Evolutionary conservation across 2,329 filamentous ascomycete genomes (phyloP), one percentile per base, ranked within the genome.

Genomic region (Trichoderma asperellum): DNA sequence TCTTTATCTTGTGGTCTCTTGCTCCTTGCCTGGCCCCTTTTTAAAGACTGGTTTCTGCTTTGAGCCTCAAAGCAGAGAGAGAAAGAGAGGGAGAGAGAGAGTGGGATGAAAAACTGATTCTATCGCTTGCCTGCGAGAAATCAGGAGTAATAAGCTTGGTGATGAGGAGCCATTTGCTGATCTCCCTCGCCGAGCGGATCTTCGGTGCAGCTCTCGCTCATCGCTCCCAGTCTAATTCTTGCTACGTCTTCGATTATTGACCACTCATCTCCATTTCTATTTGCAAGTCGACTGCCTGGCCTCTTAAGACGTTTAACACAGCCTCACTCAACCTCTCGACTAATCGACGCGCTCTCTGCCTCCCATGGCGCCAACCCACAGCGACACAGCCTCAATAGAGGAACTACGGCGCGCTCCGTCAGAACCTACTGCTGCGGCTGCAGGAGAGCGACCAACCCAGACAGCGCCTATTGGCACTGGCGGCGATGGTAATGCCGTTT

Each of bases 311-410:
- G 59, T 27, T 63, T 21, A 43, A 49, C 66, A 68, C 66, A 63
- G 66, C 66, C 66, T 62, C 66, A 16, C 7, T 62, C 40, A n/a
- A n/a, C 40, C 47, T 21, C 29, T 10, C 40, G 11, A 29, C 61
- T 55, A 40, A 43, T 37, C 18, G 40, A 56, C 40, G 40, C 62
- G 18, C 62, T 37, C 40, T 64, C 34, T 27, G 21, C 49, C 35
- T 24, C 43, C 65, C 57, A 70, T 70, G 69, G 58, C 63, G 35
- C 35, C 63, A 4, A 37, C 40, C 34, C 40, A 63, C 52, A 58
- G 40, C 47, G 43, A 70, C 68, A 69, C 68, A 69, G 68, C 68
- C 68, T 69, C 63, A 61, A 57, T 58, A 24, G 63, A 63, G 69
- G 56, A 61, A 61, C 62, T 8, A 35, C 64, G 58, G 43, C 32